phyloP scores from a whole-genome alignment of 805 yeast species.

The Yamadazyma ubonensis region DNA sequence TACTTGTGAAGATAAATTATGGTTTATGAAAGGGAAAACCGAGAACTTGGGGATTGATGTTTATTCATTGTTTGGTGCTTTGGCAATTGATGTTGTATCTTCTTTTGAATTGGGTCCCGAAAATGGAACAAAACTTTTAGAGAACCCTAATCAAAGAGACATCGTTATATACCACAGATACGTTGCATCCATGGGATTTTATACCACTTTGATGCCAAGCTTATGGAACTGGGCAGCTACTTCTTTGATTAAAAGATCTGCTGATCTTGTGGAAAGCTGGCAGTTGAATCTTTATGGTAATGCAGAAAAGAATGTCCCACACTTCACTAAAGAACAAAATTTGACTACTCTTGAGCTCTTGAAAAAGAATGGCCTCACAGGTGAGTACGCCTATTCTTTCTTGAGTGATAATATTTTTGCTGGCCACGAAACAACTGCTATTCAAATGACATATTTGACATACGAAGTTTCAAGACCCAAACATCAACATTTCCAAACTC shows the following conservation, averaged over 20 bases:
- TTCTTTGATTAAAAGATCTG: constrained; percentile 35
- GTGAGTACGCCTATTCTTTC: constrained; percentile 38
- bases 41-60: constrained; percentile 50
- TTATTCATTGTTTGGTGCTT: constrained; percentile 60
- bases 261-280: constrained; percentile 47
- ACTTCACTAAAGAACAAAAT: constrained; percentile 18
- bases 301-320: constrained; percentile 35
- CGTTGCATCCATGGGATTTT: constrained; percentile 62
- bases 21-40: constrained; percentile 26
- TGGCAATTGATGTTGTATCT: constrained; percentile 71
- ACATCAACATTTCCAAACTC: constrained; percentile 45
- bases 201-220: constrained; percentile 59
- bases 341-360: constrained; percentile 35
- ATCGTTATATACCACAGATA: constrained; percentile 44
- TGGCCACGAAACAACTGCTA: constrained; percentile 75
- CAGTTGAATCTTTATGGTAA: constrained; percentile 31
- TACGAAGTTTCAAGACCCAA: constrained; percentile 58
- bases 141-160: constrained; percentile 37
- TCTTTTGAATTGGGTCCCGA: constrained; percentile 56
- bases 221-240: constrained; percentile 52
- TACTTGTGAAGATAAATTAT: constrained; percentile 19
- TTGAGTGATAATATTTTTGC: constrained; percentile 67
- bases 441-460: constrained; percentile 57
- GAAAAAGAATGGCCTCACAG: constrained; percentile 30
- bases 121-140: constrained; percentile 46